These are phyloP conservation scores for Nicotiana tabacum DNA, from an alignment of 257 asterid species.

Conservation along the genomic window DNA sequence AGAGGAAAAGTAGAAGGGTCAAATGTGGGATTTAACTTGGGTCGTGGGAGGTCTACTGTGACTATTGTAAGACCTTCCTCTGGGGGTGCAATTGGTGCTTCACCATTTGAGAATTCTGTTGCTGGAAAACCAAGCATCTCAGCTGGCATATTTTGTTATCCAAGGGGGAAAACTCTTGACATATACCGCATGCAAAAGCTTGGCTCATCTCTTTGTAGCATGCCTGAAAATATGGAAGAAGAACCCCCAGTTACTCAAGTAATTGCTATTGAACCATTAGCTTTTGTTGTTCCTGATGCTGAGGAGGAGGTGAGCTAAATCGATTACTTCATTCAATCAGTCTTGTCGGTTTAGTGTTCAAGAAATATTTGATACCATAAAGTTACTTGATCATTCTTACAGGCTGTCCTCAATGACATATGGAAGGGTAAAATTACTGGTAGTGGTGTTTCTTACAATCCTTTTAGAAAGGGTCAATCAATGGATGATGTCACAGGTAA, in stretches of 20 bases:
- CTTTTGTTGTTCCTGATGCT: constrained; percentile 76
- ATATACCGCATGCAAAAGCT: constrained; percentile 70
- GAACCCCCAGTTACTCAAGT: constrained; percentile 51
- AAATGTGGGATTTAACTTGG: constrained; percentile 71
- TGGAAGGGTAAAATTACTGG: constrained; percentile 67
- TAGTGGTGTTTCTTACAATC: constrained; percentile 58
- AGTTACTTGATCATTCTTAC: constrained; percentile 17
- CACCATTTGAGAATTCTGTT: constrained; percentile 34
- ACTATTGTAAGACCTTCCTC: constrained; percentile 44
- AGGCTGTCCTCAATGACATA: constrained; percentile 67
- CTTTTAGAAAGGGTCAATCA: constrained; percentile 52
- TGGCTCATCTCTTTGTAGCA: constrained; percentile 34
- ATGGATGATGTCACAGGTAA: constrained; percentile 59
- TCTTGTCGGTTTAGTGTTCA: neutral
- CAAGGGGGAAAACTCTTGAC: constrained; percentile 91
- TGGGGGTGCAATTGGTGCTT: constrained; percentile 49
- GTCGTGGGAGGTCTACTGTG: constrained; percentile 77
- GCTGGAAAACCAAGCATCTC: constrained; percentile 43
- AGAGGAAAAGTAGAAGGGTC: constrained; percentile 75
- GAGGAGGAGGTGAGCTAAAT: constrained; percentile 72
- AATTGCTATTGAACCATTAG: constrained; percentile 58
- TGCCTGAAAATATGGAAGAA: constrained; percentile 68
- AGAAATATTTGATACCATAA: neutral
- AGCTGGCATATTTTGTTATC: constrained; percentile 47
- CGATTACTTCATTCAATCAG: neutral